These are phyloP conservation scores for Crotalaria pallida DNA, from an alignment of 306 rosid genomes.

Conservation along the genomic window DNA sequence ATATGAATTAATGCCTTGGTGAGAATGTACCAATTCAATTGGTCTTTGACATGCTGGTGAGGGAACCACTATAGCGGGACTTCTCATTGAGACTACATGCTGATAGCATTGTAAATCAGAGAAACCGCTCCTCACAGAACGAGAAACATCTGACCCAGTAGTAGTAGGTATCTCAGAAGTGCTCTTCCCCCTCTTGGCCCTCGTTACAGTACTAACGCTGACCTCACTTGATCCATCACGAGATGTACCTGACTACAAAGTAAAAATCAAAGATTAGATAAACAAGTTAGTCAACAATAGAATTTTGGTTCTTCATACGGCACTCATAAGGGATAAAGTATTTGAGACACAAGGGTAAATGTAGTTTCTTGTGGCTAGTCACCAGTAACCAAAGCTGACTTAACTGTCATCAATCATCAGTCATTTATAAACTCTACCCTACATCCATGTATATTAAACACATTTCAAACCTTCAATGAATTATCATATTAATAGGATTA, in stretches of 20 bases:
- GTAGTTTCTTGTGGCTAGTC: conserved; percentile 4
- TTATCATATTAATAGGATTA: background rate
- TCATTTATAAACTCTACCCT: background rate
- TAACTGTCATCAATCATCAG: background rate
- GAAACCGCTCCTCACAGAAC: conserved; percentile 46
- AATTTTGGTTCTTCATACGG: background rate
- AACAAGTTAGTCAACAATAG: conserved; percentile 15
- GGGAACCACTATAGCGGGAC: conserved; percentile 72
- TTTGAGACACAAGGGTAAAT: background rate
- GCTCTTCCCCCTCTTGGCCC: conserved; percentile 48
- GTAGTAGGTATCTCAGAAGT: conserved; percentile 47
- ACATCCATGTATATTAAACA: background rate
- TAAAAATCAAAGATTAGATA: conserved; percentile 19
- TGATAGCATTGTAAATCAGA: conserved; percentile 56
- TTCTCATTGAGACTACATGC: conserved; percentile 49
- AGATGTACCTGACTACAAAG: conserved; percentile 46
- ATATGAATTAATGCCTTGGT: conserved; percentile 17
- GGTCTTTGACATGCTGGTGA: conserved; percentile 33
- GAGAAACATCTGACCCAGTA: conserved; percentile 50
- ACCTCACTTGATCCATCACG: conserved; percentile 44
- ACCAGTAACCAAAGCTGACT: background rate
- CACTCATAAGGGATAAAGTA: background rate
- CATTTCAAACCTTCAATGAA: background rate
- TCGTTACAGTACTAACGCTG: conserved; percentile 27
- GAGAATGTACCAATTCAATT: conserved; percentile 20